Evolutionary conservation across 2,329 filamentous ascomycete species (phyloP).

Genomic region (Scytalidium sp.): DNA sequence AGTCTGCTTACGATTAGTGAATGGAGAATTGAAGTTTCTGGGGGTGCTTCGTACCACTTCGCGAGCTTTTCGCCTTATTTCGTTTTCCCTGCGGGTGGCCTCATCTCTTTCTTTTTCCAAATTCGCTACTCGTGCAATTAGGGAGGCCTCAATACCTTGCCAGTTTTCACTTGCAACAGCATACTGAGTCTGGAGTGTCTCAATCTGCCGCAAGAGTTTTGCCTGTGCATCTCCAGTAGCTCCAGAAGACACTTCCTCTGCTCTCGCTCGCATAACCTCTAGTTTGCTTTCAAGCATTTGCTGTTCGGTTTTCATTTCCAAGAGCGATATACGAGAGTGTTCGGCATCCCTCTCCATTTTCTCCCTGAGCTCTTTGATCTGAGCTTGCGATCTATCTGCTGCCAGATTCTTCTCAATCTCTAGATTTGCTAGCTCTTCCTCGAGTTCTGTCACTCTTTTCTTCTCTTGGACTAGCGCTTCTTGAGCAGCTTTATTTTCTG

Average conservation of each 20-base stretch:
- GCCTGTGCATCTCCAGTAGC: conserved; percentile 79
- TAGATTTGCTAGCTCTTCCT: conserved; percentile 60
- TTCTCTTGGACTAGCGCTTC: conserved; percentile 68
- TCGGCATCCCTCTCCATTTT: conserved; percentile 72
- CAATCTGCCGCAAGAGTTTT: conserved; percentile 88
- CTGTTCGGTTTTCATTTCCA: conserved; percentile 77
- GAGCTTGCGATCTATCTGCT: conserved; percentile 65
- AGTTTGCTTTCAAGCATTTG: conserved; percentile 82
- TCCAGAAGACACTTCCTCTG: conserved; percentile 86
- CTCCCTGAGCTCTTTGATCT: conserved; percentile 70
- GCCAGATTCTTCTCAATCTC: conserved; percentile 76
- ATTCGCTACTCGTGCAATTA: conserved; percentile 71
- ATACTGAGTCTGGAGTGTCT: conserved; percentile 94
- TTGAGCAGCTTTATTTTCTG: conserved; percentile 63
- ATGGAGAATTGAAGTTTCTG: not conserved
- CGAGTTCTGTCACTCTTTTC: conserved; percentile 49
- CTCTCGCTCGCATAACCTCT: conserved; percentile 78
- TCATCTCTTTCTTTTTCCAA: conserved; percentile 93
- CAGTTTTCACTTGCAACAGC: conserved; percentile 93
- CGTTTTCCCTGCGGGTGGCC: conserved; percentile 74
- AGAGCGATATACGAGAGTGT: conserved; percentile 63
- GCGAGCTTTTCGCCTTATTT: conserved; percentile 84
- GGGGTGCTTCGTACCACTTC: conserved; percentile 63
- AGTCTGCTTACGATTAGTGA: conserved; percentile 47
- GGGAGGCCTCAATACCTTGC: conserved; percentile 89